Evolutionary conservation across 441 rosid genomes (phyloP).

Genomic region (Adansonia rubrostipa): DNA sequence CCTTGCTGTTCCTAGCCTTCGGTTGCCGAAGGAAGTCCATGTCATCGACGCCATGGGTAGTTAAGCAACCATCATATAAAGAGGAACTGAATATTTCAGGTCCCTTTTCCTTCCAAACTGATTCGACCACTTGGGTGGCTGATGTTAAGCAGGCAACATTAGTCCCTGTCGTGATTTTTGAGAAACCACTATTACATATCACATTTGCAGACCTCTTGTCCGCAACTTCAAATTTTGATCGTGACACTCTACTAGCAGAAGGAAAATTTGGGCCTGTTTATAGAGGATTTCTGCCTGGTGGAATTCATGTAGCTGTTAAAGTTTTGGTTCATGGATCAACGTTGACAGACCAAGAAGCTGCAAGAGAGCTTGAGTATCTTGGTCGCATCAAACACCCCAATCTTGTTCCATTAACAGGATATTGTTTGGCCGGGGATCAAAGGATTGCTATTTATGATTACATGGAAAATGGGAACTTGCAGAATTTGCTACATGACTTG

Average conservation of each 20-base stretch:
- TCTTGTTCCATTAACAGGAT: constrained; percentile 89
- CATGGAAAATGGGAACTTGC: constrained; percentile 97
- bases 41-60: constrained; percentile 54
- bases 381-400: constrained; percentile 89
- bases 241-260: constrained; percentile 86
- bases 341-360: constrained; percentile 86
- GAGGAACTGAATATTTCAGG: constrained; percentile 81
- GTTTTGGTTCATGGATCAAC: constrained; percentile 92
- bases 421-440: constrained; percentile 92
- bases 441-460: constrained; percentile 94
- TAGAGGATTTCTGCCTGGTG: constrained; percentile 90
- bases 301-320: constrained; percentile 92
- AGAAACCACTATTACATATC: constrained; percentile 84
- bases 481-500: constrained; percentile 80
- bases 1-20: constrained; percentile 68
- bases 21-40: constrained; percentile 63
- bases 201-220: constrained; percentile 88
- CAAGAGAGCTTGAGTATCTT: constrained; percentile 83
- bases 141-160: constrained; percentile 87
- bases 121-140: constrained; percentile 93
- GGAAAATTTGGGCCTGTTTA: constrained; percentile 96
- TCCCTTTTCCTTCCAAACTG: constrained; percentile 86
- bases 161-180: constrained; percentile 78
- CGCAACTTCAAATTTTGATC: constrained; percentile 85
- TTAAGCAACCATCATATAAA: constrained; percentile 64